Percentiles rank a stretch among this genome's conserved stretches.
Evolutionary conservation across 2,329 filamentous ascomycete genomes (phyloP).

Genomic region (Coleophoma crateriformis): DNA sequence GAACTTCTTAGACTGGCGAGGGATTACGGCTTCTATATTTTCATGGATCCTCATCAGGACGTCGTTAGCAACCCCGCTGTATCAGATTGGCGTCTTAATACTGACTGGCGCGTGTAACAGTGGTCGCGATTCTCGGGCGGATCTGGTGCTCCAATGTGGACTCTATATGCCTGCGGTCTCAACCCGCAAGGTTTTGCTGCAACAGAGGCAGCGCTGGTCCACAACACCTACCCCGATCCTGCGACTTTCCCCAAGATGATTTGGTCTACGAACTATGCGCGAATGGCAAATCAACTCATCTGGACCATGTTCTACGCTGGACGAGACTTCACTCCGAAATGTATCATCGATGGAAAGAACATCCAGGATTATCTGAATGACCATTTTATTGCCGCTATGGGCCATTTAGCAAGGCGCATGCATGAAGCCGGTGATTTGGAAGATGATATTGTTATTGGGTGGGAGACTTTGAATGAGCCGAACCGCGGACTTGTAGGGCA

Average conservation of each 20-base stretch:
- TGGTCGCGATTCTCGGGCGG: slow-evolving; percentile 95
- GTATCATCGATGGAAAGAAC: slow-evolving; percentile 88
- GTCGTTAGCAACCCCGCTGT: slow-evolving; percentile 58
- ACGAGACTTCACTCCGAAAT: slow-evolving; percentile 88
- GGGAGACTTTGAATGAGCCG: slow-evolving; percentile 95
- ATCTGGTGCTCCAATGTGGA: slow-evolving; percentile 97
- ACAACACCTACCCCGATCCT: slow-evolving; percentile 86
- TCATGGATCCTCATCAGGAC: slow-evolving; percentile 99
- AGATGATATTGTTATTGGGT: slow-evolving; percentile 83
- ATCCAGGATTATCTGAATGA: slow-evolving; percentile 92
- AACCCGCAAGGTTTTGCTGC: slow-evolving; percentile 79
- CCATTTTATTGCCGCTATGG: slow-evolving; percentile 77
- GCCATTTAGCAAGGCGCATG: slow-evolving; percentile 77
- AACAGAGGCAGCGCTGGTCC: slow-evolving; percentile 89
- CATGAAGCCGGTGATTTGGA: slow-evolving; percentile 86
- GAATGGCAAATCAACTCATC: slow-evolving; percentile 81
- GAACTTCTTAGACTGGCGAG: slow-evolving; percentile 78
- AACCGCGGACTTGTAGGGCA: slow-evolving; percentile 83
- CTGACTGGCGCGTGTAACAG: slow-evolving; percentile 32
- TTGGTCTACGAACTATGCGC: slow-evolving; percentile 95
- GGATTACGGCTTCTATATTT: slow-evolving; percentile 88
- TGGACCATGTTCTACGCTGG: slow-evolving; percentile 95
- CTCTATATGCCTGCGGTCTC: slow-evolving; percentile 86
- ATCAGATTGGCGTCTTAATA: slow-evolving; percentile 1
- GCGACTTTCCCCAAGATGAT: slow-evolving; percentile 96